Percentiles rank a stretch among this genome's conserved stretches.
phyloP scores from a whole-genome alignment of 2,329 filamentous ascomycete genomes.

The Colletotrichum shisoi region DNA sequence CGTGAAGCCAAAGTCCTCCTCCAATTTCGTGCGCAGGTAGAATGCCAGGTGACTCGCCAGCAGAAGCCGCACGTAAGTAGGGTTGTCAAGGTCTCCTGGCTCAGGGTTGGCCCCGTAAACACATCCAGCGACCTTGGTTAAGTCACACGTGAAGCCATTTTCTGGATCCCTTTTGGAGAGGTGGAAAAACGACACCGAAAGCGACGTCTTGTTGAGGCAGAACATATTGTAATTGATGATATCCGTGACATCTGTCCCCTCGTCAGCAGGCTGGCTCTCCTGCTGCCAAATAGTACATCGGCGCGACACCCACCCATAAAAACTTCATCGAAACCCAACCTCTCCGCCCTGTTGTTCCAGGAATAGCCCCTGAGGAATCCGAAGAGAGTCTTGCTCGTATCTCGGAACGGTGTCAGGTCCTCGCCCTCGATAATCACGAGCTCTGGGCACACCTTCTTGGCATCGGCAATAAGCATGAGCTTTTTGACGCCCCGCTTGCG shows the following conservation, averaged over 20 bases:
- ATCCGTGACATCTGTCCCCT: slow-evolving; percentile 81
- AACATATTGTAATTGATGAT: slow-evolving; percentile 82
- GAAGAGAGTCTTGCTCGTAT: slow-evolving; percentile 84
- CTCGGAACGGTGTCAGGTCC: slow-evolving; percentile 82
- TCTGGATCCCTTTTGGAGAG: slow-evolving; percentile 77
- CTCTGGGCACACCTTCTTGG: slow-evolving; percentile 80
- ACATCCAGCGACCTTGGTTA: slow-evolving; percentile 71
- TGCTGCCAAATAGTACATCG: no score
- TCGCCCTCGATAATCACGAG: slow-evolving; percentile 87
- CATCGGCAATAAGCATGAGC: slow-evolving; percentile 84
- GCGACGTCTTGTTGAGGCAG: slow-evolving; percentile 71
- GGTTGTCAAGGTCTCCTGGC: slow-evolving; percentile 46
- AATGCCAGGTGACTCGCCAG: slow-evolving; percentile 83
- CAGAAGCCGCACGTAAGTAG: slow-evolving; percentile 67
- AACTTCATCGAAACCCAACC: slow-evolving; percentile 90
- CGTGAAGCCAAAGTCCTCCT: slow-evolving; percentile 81
- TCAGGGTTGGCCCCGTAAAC: slow-evolving; percentile 49
- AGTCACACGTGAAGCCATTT: slow-evolving; percentile 81
- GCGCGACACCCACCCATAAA: slow-evolving; percentile 52
- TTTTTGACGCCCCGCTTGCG: slow-evolving; percentile 77
- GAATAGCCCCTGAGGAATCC: slow-evolving; percentile 74
- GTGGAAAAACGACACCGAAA: slow-evolving; percentile 79
- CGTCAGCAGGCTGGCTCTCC: slow-evolving; percentile 45
- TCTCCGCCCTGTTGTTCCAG: slow-evolving; percentile 81
- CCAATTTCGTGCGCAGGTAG: slow-evolving; percentile 75